phyloP scores from a whole-genome alignment of 192 early-diverging fungal species.

The Podila clonocystis region DNA sequence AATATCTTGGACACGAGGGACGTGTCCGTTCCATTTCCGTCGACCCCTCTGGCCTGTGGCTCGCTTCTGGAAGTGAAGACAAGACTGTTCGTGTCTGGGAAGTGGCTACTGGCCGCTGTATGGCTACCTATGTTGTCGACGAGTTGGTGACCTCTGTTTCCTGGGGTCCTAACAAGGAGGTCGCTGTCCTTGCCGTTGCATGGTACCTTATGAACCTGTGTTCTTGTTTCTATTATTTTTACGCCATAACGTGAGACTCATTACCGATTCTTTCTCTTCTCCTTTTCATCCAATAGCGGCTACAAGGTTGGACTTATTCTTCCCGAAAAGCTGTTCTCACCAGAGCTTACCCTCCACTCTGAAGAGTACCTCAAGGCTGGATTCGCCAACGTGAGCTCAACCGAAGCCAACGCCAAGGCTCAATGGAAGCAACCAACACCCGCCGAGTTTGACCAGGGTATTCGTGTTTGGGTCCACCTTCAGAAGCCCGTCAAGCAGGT shows the following conservation, averaged over 20 bases:
- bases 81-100: conserved; percentile 92
- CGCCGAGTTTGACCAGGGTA: conserved; percentile 30
- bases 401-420: conserved; percentile 29
- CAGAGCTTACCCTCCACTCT: conserved; percentile 51
- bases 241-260: background rate
- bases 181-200: conserved; percentile 83
- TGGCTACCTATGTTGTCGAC: conserved; percentile 79
- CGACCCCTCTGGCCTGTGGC: conserved; percentile 92
- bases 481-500: conserved; percentile 77
- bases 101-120: conserved; percentile 86
- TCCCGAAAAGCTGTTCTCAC: conserved; percentile 52
- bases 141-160: conserved; percentile 76
- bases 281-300: conserved; percentile 27
- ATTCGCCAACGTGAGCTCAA: conserved; percentile 30
- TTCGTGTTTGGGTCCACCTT: conserved; percentile 41
- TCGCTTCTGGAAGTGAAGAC: conserved; percentile 93
- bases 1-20: conserved; percentile 84
- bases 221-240: background rate
- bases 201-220: conserved; percentile 21
- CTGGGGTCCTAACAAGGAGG: conserved; percentile 89
- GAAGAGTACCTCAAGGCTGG: conserved; percentile 59
- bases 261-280: background rate
- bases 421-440: conserved; percentile 51
- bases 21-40: conserved; percentile 87
- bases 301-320: conserved; percentile 56